A percentile compares a stretch with the other conserved stretches of the same genome.
Evolutionary conservation across 2,329 filamentous ascomycete genomes (phyloP).

Genomic region (Ustilaginoidea virens): DNA sequence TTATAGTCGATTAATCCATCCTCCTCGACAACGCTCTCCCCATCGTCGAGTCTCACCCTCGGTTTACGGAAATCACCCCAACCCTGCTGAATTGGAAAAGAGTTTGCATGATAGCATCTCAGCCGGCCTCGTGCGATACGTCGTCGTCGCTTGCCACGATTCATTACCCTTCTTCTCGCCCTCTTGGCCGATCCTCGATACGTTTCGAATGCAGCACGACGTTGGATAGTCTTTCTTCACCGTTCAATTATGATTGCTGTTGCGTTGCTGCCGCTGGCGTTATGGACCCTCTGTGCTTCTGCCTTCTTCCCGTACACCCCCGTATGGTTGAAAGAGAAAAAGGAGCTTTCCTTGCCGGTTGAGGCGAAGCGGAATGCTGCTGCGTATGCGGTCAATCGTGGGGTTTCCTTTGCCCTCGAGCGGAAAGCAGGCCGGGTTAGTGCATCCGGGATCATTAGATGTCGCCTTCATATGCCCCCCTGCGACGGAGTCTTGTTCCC

Average conservation of each 20-base stretch:
- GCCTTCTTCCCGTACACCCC: constrained; percentile 34
- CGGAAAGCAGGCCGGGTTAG: constrained; percentile 15
- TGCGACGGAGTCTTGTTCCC: background rate
- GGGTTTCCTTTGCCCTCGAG: constrained; percentile 25
- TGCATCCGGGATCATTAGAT: background rate
- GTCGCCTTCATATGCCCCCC: no score
- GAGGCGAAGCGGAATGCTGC: constrained; percentile 12
- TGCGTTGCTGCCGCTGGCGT: constrained; percentile 26
- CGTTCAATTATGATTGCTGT: constrained; percentile 24
- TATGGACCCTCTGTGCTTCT: constrained; percentile 28
- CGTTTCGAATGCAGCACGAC: constrained; percentile 3
- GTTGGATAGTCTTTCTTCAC: constrained; percentile 1
- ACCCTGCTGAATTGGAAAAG: no score
- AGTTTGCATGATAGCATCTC: constrained; percentile 1
- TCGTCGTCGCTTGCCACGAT: background rate
- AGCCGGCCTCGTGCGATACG: constrained; percentile 3
- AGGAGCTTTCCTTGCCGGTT: constrained; percentile 7
- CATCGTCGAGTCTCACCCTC: background rate
- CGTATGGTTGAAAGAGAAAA: constrained; percentile 16
- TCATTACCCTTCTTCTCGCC: background rate
- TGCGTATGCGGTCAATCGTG: constrained; percentile 6
- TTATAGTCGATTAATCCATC: constrained; percentile 5
- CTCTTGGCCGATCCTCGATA: background rate
- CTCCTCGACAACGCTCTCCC: background rate
- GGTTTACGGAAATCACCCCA: background rate